Evolutionary conservation across 805 yeast genomes (phyloP).

Genomic region (Teunomyces atbi): DNA sequence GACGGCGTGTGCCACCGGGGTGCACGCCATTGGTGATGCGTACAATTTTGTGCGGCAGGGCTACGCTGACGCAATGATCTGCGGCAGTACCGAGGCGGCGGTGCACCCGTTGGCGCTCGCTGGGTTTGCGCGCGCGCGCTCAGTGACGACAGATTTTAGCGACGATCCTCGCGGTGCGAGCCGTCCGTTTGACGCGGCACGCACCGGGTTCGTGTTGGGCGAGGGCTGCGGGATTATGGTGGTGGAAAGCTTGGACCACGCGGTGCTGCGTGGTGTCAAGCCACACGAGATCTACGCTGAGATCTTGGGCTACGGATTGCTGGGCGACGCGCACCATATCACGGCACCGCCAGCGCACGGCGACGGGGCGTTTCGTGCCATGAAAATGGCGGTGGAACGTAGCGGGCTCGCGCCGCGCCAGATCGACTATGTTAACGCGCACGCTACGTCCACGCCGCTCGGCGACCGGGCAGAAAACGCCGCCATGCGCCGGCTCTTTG

Average conservation of each 20-base stretch:
- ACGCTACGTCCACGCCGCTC: constrained; percentile 87
- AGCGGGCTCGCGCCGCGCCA: constrained; percentile 47
- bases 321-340: constrained; percentile 90
- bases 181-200: constrained; percentile 76
- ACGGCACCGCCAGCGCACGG: constrained; percentile 88
- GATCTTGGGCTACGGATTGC: constrained; percentile 81
- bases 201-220: constrained; percentile 88
- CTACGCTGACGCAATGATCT: constrained; percentile 81
- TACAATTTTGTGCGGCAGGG: constrained; percentile 73
- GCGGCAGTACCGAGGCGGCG: constrained; percentile 92
- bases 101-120: constrained; percentile 84
- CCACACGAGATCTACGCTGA: constrained; percentile 71
- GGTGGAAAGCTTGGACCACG: constrained; percentile 77
- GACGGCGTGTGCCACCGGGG: constrained; percentile 97
- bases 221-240: constrained; percentile 89
- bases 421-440: constrained; percentile 86
- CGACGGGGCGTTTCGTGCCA: constrained; percentile 79
- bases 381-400: constrained; percentile 66
- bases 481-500: constrained; percentile 63
- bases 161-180: constrained; percentile 67
- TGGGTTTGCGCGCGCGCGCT: constrained; percentile 88
- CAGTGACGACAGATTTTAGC: constrained; percentile 63
- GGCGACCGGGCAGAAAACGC: constrained; percentile 88
- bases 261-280: constrained; percentile 52
- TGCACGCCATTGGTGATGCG: constrained; percentile 93